Conservation (phyloP, 352 stramenopile species). For the Phytophthora pini region DNA sequence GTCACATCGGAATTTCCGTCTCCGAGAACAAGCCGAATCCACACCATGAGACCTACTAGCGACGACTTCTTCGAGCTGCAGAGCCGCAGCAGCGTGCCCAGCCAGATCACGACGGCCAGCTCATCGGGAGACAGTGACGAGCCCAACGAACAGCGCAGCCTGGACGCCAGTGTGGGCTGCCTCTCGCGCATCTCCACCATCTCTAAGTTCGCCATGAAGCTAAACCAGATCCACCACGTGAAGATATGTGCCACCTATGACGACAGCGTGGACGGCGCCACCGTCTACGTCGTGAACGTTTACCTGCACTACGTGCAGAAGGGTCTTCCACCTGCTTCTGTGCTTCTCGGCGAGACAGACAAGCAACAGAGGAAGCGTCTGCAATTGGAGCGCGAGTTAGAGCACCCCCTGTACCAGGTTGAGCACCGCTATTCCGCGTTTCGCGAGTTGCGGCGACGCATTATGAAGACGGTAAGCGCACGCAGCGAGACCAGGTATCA, state of each 20-base stretch:
- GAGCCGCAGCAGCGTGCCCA: slow-evolving; percentile 21
- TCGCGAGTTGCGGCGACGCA: slow-evolving; percentile 37
- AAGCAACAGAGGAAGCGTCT: slow-evolving; percentile 24
- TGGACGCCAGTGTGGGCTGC: slow-evolving; percentile 3
- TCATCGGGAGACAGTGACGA: slow-evolving; percentile 15
- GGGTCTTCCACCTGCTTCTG: slow-evolving; percentile 43
- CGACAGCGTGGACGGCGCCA: slow-evolving; percentile 37
- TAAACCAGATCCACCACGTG: slow-evolving; percentile 69
- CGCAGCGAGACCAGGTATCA: slow-evolving; percentile 32
- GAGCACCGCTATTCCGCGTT: slow-evolving; percentile 67
- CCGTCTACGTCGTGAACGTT: slow-evolving; percentile 65
- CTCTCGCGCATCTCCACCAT: slow-evolving; percentile 57
- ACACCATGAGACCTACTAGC: slow-evolving; percentile 12
- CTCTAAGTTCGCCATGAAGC: slow-evolving; percentile 52
- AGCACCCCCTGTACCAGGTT: slow-evolving; percentile 50
- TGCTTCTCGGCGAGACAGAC: slow-evolving; percentile 18
- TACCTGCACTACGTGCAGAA: slow-evolving; percentile 54
- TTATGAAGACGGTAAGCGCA: slow-evolving; percentile 35
- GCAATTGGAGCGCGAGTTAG: slow-evolving; percentile 21
- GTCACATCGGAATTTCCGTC: slow-evolving; percentile 25
- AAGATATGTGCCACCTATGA: slow-evolving; percentile 48
- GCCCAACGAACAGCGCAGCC: background rate
- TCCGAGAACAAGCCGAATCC: background rate
- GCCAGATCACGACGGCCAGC: slow-evolving; percentile 20
- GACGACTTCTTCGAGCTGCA: slow-evolving; percentile 16